Evolutionary conservation across 2,329 filamentous ascomycete species (phyloP).

Genomic region (Endocalyx cinctus): DNA sequence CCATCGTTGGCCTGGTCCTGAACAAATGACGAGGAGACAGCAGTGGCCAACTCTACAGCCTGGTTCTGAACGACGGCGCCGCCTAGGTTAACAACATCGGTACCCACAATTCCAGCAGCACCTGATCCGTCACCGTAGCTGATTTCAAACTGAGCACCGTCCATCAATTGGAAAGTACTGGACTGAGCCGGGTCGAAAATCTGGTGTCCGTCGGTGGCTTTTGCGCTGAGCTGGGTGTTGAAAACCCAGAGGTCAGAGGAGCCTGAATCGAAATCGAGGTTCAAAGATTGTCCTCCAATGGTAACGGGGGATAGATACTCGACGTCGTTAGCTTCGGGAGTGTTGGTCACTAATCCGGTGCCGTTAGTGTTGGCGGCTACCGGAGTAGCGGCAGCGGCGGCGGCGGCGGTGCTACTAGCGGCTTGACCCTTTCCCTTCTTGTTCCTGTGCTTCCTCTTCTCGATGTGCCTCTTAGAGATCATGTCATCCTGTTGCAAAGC

Average conservation of each 20-base stretch:
- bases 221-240: constrained; percentile 27
- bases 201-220: constrained; percentile 22
- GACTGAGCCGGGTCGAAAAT: constrained; percentile 23
- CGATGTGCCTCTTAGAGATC: constrained; percentile 21
- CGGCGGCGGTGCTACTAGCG: constrained; percentile 9
- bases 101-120: constrained; percentile 27
- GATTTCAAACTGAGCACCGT: constrained; percentile 25
- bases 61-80: constrained; percentile 26
- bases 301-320: constrained; percentile 29
- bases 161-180: constrained; percentile 23
- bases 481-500: constrained; percentile 18
- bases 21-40: constrained; percentile 26
- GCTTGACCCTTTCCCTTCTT: constrained; percentile 14
- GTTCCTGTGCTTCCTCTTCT: constrained; percentile 10
- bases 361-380: constrained; percentile 12
- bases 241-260: constrained; percentile 32
- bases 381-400: constrained; percentile 4
- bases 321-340: constrained; percentile 25
- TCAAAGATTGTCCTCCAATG: constrained; percentile 28
- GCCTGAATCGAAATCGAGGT: constrained; percentile 31
- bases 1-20: constrained; percentile 26
- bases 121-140: constrained; percentile 31
- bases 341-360: constrained; percentile 21
- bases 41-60: constrained; percentile 27
- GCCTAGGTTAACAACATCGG: constrained; percentile 30